A percentile compares a stretch with the other conserved stretches of the same genome.
phyloP scores from a whole-genome alignment of 768 basidiomycete species.

The Boletus sensibilis region DNA sequence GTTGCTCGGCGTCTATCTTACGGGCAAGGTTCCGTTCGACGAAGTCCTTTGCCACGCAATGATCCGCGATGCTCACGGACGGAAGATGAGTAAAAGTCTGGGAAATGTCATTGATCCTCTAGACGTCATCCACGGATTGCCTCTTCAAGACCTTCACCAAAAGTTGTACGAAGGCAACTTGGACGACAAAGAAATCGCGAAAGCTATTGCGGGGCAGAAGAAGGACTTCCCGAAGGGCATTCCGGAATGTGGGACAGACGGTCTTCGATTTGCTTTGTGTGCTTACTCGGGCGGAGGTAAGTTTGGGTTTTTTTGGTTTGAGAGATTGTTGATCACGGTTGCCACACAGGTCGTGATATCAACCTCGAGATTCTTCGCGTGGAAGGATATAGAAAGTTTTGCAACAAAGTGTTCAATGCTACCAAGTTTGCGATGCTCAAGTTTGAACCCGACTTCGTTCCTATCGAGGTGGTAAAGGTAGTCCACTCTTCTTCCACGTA shows the following conservation, averaged over 20 bases:
- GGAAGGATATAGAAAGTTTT: conserved; percentile 98
- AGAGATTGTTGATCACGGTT: neutral
- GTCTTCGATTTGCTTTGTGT: conserved; percentile 90
- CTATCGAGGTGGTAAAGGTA: conserved; percentile 68
- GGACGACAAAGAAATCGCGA: conserved; percentile 87
- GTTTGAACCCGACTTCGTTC: conserved; percentile 80
- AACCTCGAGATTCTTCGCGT: conserved; percentile 94
- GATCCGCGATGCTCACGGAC: conserved; percentile 97
- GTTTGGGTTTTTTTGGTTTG: conserved; percentile 4
- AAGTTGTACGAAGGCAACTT: conserved; percentile 90
- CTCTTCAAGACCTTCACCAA: conserved; percentile 76
- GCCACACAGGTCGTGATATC: conserved; percentile 82
- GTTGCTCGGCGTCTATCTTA: conserved; percentile 84
- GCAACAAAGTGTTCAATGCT: conserved; percentile 99
- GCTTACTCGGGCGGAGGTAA: conserved; percentile 89
- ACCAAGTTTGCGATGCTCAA: conserved; percentile 99
- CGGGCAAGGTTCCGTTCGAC: conserved; percentile 87
- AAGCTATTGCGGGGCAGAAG: conserved; percentile 94
- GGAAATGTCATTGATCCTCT: conserved; percentile 98
- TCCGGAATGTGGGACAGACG: conserved; percentile 97
- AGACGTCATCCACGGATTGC: conserved; percentile 86
- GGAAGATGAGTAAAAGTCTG: conserved; percentile 98
- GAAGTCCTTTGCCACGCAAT: conserved; percentile 98
- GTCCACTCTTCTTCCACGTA: conserved; percentile 8
- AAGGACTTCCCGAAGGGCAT: conserved; percentile 99